These are phyloP conservation scores for Polytrichum commune DNA, from an alignment of 225 moss, liverwort and hornwort species.

Conservation along the genomic window DNA sequence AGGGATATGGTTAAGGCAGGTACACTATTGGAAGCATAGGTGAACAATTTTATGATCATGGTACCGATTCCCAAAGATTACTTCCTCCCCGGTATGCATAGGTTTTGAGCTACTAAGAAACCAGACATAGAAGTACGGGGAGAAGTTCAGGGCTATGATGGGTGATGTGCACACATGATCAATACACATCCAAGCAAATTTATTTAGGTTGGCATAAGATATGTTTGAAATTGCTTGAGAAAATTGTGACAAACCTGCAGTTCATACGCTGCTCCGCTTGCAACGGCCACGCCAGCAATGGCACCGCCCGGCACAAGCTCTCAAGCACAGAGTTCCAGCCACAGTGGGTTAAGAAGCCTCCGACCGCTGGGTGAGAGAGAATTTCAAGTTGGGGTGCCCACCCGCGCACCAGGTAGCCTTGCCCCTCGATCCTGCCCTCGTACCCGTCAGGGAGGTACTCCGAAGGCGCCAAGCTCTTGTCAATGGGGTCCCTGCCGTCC, in stretches of 20 bases:
- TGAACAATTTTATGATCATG: too few species aligned
- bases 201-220: too few species aligned
- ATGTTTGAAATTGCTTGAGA: too few species aligned
- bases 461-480: constrained; percentile 2
- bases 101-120: too few species aligned
- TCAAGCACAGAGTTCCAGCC: constrained; percentile 57
- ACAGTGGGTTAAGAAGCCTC: constrained; percentile 51
- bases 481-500: constrained; percentile 8
- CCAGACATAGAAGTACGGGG: too few species aligned
- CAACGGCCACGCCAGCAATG: constrained; percentile 48
- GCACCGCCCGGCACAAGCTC: constrained; percentile 39
- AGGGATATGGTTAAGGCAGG: too few species aligned
- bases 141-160: too few species aligned
- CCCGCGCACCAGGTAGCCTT: constrained; percentile 36
- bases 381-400: constrained; percentile 44
- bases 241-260: constrained; percentile 5
- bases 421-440: constrained; percentile 23
- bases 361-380: constrained; percentile 36
- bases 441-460: constrained; percentile 33
- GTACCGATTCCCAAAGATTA: too few species aligned
- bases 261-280: constrained; percentile 29
- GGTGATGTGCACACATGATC: too few species aligned
- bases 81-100: too few species aligned
- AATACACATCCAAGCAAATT: too few species aligned
- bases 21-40: too few species aligned